Conservation (phyloP, 768 basidiomycete genomes). For the Fomitopsis serialis region DNA sequence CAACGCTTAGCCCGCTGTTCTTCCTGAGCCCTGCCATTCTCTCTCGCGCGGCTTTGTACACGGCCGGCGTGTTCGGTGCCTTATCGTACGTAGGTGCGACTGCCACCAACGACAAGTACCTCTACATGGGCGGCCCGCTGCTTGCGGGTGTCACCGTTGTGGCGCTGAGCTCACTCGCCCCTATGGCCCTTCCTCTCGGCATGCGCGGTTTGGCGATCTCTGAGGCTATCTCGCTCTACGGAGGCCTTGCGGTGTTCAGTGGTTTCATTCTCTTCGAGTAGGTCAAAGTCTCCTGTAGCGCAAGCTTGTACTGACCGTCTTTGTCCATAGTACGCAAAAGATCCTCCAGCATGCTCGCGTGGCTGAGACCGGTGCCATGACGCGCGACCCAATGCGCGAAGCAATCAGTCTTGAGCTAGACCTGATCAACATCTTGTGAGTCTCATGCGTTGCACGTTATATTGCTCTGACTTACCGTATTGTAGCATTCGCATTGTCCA, state of each 20-base stretch:
- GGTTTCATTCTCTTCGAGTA: constrained; percentile 88
- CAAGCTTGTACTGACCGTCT: constrained; percentile 5
- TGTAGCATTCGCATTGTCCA: constrained; percentile 75
- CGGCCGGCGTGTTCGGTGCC: constrained; percentile 79
- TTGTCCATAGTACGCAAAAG: constrained; percentile 68
- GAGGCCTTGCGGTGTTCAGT: constrained; percentile 82
- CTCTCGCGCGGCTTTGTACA: constrained; percentile 84
- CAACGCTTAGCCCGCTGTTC: constrained; percentile 83
- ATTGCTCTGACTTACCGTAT: neutral
- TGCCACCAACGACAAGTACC: constrained; percentile 77
- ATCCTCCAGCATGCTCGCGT: constrained; percentile 72
- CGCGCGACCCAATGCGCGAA: constrained; percentile 73
- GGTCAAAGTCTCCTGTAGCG: constrained; percentile 17
- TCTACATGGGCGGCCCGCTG: constrained; percentile 83
- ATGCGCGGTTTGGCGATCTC: constrained; percentile 69
- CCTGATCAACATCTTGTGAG: constrained; percentile 87
- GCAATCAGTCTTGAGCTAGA: constrained; percentile 76
- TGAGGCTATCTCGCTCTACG: constrained; percentile 79
- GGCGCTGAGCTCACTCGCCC: constrained; percentile 80
- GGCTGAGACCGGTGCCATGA: constrained; percentile 61
- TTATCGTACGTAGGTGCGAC: constrained; percentile 88
- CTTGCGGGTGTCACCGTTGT: constrained; percentile 88
- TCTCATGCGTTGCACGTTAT: constrained; percentile 1
- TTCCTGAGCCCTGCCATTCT: constrained; percentile 83
- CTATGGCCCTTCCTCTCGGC: constrained; percentile 84